Evolutionary conservation across 331 rosid genomes (phyloP).

Genomic region (Quercus tomentella): DNA sequence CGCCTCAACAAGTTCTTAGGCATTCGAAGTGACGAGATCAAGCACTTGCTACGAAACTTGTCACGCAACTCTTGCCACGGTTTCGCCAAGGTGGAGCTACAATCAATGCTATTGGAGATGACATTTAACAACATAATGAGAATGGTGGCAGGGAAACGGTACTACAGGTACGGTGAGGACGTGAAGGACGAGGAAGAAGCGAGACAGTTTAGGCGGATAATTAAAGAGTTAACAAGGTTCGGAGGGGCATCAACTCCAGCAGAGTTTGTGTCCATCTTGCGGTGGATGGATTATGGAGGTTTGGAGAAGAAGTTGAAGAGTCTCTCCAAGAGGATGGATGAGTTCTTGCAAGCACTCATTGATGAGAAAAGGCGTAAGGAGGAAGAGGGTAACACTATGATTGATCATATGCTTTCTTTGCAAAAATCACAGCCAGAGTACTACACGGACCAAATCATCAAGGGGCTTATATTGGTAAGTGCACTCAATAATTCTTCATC

Average conservation of each 20-base stretch:
- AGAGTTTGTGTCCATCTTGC: conserved; percentile 19
- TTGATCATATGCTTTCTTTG: neutral
- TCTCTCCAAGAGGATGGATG: conserved; percentile 7
- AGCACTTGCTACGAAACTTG: too few species aligned
- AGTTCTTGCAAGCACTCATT: conserved; percentile 22
- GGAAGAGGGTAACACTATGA: neutral
- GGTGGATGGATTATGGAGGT: conserved; percentile 7
- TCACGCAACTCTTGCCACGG: too few species aligned
- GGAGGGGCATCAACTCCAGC: neutral
- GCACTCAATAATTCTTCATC: too few species aligned
- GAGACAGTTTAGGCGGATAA: neutral
- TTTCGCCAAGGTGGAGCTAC: too few species aligned
- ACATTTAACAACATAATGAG: too few species aligned
- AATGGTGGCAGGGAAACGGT: too few species aligned
- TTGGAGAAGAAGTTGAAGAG: conserved; percentile 7
- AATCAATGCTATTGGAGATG: too few species aligned
- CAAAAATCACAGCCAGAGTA: neutral
- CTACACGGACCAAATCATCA: neutral
- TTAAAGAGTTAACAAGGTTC: neutral
- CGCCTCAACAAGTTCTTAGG: too few species aligned
- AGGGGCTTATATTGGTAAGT: neutral
- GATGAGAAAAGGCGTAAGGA: neutral
- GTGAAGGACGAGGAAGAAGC: neutral
- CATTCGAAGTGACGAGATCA: too few species aligned
- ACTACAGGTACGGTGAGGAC: neutral